phyloP scores from a whole-genome alignment of 345 rosid species.

The Sisymbrium altissimum region DNA sequence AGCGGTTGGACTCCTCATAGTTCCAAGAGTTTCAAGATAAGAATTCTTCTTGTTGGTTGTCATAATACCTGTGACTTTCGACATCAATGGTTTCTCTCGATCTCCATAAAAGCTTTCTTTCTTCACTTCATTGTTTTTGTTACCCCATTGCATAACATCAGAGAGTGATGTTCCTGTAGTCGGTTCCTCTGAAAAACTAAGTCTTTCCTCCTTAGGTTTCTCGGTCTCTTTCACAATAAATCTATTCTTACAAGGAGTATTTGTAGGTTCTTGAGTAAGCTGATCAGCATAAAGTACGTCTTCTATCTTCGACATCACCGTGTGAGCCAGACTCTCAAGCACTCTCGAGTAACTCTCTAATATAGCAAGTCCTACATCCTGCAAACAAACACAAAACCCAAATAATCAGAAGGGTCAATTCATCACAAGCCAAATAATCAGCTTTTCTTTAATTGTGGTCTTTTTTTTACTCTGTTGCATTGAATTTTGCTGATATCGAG shows the following conservation, averaged over 20 bases:
- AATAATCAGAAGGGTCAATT: background rate
- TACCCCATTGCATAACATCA: conserved; percentile 83
- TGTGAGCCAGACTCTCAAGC: conserved; percentile 78
- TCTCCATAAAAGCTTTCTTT: conserved; percentile 47
- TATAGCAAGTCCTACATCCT: conserved; percentile 87
- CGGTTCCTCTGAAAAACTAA: conserved; percentile 27
- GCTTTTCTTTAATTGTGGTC: background rate
- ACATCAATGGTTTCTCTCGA: conserved; percentile 32
- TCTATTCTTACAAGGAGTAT: conserved; percentile 38
- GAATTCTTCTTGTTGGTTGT: conserved; percentile 51
- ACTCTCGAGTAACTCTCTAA: conserved; percentile 86
- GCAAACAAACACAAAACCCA: background rate
- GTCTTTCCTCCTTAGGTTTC: conserved; percentile 31
- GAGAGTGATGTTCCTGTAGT: conserved; percentile 45
- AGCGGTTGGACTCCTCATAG: conserved; percentile 68
- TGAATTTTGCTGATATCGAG: conserved; percentile 88
- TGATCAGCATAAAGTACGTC: conserved; percentile 73
- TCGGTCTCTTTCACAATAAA: conserved; percentile 7
- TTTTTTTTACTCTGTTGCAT: conserved; percentile 38
- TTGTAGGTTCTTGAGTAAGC: conserved; percentile 50
- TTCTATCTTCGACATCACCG: conserved; percentile 71
- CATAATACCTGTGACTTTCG: conserved; percentile 40
- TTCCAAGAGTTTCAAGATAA: conserved; percentile 58
- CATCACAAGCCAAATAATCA: background rate
- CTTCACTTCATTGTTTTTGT: conserved; percentile 38